phyloP scores from a whole-genome alignment of 768 basidiomycete species.

The Lactarius tabidus region DNA sequence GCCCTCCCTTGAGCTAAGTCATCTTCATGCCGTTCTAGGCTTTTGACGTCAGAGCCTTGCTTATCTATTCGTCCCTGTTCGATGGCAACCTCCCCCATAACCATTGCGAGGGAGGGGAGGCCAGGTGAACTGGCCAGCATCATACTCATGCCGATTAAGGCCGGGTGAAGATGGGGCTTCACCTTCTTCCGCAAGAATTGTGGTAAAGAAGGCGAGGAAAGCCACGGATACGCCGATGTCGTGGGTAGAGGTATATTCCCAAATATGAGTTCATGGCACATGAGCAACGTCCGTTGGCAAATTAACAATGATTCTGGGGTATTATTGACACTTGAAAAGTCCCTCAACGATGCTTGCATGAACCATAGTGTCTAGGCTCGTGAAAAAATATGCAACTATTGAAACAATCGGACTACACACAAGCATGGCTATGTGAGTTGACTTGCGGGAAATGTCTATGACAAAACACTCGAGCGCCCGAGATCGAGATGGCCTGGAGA shows the following conservation, averaged over 20 bases:
- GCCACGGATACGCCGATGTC: conserved; percentile 61
- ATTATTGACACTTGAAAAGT: conserved; percentile 56
- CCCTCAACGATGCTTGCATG: conserved; percentile 92
- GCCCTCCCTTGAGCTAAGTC: conserved; percentile 33
- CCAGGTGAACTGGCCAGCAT: conserved; percentile 73
- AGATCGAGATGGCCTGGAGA: conserved; percentile 88
- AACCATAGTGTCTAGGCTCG: conserved; percentile 85
- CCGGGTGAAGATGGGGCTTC: conserved; percentile 66
- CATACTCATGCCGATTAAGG: conserved; percentile 80
- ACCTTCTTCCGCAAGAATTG: conserved; percentile 59
- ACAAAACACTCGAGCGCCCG: conserved; percentile 94
- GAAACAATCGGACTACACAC: conserved; percentile 49
- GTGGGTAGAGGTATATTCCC: conserved; percentile 70
- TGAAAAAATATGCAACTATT: conserved; percentile 22
- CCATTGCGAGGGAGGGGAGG: conserved; percentile 68
- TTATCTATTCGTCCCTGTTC: conserved; percentile 84
- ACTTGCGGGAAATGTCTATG: conserved; percentile 80
- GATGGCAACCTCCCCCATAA: conserved; percentile 78
- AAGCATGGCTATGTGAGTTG: conserved; percentile 92
- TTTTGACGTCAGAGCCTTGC: conserved; percentile 46
- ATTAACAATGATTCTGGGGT: conserved; percentile 79
- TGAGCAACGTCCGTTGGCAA: conserved; percentile 86
- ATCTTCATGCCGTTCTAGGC: conserved; percentile 46
- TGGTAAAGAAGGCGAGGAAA: conserved; percentile 46
- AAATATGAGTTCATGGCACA: conserved; percentile 96